Evolutionary conservation across 2,329 filamentous ascomycete species (phyloP), one percentile per base, ranked within the genome.

Genomic region (Aureobasidium sp.): DNA sequence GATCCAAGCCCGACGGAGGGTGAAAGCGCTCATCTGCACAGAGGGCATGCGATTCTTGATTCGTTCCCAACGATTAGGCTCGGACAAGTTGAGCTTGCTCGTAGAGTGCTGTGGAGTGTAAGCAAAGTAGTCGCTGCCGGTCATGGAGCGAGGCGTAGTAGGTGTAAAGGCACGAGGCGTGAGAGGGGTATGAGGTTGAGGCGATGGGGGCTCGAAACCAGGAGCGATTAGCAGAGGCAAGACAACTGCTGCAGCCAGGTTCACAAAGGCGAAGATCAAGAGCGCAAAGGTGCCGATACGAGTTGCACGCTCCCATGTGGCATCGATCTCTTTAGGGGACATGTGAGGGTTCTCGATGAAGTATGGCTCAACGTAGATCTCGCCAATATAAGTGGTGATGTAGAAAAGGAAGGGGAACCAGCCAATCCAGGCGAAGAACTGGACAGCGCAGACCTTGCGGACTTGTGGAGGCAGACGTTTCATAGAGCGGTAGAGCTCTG

Each of bases 331-430:
- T 16, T 83, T 80, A 0, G 87, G 82, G 0, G 86, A 83, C 80
- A 96, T 87, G 71, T 93, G 77, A 0, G 91, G 91, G 67, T 96
- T 89, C 57, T 83, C 78, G 66, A 86, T 81, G 57, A 97, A 86
- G 67, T 83, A 89, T 0, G 91, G 91, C 70, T 96, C 88, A 21
- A 91, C 89, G 68, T 96, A 96, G 62, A 97, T 89, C 71, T 96
- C 91, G 64, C 90, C 92, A 67, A 97, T 88, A 73, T 94, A 97
- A 21, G 91, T 95, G 1, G 91, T 96, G 5, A 91, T 91, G 77
- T 97, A 97, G 76, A 96, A 97, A 3, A 97, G 81, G 50, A 64
- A 65, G 1, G 92, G 92, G 69, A 97, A 97, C 85, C 93, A 97
- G 58, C 91, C 93, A 62, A 97, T 86, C 92, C 92, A 97, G 5